phyloP scores from a whole-genome alignment of 23 red algal species.

The Pyropia haitanensis region DNA sequence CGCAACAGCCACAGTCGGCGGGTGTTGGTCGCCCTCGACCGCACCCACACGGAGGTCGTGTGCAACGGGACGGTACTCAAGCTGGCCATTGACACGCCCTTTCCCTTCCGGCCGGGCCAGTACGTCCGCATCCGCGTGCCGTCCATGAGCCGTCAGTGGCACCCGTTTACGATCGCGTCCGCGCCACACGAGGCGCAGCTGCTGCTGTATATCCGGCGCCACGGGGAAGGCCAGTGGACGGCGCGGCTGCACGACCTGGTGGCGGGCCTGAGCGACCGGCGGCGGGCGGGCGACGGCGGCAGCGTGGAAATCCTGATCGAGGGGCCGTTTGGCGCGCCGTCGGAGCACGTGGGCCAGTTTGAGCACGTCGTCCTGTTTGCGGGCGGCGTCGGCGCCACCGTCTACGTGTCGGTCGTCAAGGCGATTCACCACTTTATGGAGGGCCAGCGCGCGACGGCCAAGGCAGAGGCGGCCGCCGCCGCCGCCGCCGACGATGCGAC shows the following conservation, averaged over 20 bases:
- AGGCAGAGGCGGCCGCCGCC: constrained; percentile 19
- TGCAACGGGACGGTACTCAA: constrained; percentile 38
- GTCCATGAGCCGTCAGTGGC: constrained; percentile 58
- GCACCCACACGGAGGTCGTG: constrained; percentile 40
- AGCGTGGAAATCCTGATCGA: constrained; percentile 56
- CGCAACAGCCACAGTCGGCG: constrained; percentile 13
- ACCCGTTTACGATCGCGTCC: constrained; percentile 66
- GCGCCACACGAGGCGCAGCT: constrained; percentile 67
- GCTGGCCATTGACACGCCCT: constrained; percentile 46
- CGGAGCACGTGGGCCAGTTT: constrained; percentile 78
- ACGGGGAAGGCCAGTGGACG: constrained; percentile 67
- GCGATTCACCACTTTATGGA: constrained; percentile 48
- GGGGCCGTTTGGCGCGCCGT: constrained; percentile 72
- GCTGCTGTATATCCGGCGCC: constrained; percentile 62
- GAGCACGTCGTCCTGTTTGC: constrained; percentile 62
- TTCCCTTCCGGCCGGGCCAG: constrained; percentile 73
- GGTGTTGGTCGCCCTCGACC: constrained; percentile 14
- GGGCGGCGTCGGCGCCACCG: constrained; percentile 69
- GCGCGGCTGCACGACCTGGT: constrained; percentile 49
- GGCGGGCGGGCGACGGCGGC: not conserved
- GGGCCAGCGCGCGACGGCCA: constrained; percentile 13
- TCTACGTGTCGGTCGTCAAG: constrained; percentile 56
- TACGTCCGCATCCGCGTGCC: constrained; percentile 69
- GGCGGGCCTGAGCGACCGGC: constrained; percentile 6
- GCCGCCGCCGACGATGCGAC: constrained; percentile 9